These are phyloP conservation scores for Vigna radiata DNA, from an alignment of 306 rosid species.

Conservation along the genomic window DNA sequence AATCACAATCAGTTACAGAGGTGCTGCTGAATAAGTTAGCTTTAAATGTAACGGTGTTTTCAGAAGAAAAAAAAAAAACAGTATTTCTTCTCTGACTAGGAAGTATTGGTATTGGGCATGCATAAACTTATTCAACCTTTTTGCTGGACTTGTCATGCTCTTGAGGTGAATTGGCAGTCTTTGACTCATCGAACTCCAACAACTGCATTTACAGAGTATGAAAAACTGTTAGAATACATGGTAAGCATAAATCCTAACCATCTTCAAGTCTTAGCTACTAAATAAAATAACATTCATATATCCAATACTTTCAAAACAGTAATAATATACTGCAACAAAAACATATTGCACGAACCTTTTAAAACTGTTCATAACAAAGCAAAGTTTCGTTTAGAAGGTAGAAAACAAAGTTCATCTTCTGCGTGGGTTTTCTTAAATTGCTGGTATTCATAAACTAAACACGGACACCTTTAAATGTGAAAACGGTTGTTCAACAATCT, in stretches of 20 bases:
- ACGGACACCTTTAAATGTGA: conserved; percentile 5
- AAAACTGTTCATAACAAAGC: background rate
- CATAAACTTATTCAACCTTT: conserved; percentile 66
- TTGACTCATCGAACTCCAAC: conserved; percentile 92
- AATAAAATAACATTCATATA: background rate
- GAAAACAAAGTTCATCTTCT: background rate
- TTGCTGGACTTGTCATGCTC: conserved; percentile 61
- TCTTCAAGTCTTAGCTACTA: background rate
- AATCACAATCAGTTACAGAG: conserved; percentile 59
- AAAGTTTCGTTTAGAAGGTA: background rate
- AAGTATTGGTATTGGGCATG: conserved; percentile 27
- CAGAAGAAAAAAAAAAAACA: conserved; percentile 31
- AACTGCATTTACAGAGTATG: conserved; percentile 54
- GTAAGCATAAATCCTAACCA: background rate
- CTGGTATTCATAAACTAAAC: background rate
- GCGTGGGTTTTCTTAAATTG: background rate
- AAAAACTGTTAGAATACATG: background rate
- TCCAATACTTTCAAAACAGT: background rate
- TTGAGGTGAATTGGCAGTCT: conserved; percentile 56
- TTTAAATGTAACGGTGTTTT: conserved; percentile 44
- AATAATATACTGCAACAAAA: background rate
- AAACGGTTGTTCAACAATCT: background rate
- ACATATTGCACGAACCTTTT: conserved; percentile 14
- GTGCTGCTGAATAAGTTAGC: conserved; percentile 60
- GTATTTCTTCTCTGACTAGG: conserved; percentile 39